A percentile compares a stretch with the other conserved stretches of the same genome.
Conservation (phyloP, 73 alveolate species). For the Paramecium sonneborni region DNA sequence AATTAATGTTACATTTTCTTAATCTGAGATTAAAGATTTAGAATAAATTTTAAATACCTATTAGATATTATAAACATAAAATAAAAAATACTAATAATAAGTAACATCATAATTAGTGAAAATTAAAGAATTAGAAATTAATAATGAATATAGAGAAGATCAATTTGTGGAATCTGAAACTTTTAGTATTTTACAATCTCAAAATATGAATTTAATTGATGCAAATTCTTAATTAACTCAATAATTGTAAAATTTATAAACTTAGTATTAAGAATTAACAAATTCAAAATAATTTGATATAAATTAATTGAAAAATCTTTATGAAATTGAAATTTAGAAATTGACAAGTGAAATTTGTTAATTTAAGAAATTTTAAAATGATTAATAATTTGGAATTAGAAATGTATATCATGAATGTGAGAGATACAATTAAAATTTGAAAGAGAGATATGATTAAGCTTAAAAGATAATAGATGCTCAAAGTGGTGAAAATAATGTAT, state of each 20-base stretch:
- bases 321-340: not conserved
- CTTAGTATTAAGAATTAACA: not conserved
- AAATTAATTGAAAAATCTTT: not conserved
- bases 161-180: slow-evolving; percentile 1
- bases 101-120: not conserved
- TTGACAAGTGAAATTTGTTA: not conserved
- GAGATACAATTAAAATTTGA: not conserved
- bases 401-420: not conserved
- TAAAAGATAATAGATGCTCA: not conserved
- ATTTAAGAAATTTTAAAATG: not conserved
- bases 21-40: not conserved
- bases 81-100: not conserved
- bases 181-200: not conserved
- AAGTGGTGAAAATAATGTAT: not conserved
- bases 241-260: not conserved
- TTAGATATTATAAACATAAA: not conserved
- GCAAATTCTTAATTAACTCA: not conserved
- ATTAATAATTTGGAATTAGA: not conserved
- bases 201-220: not conserved
- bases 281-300: not conserved
- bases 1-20: not conserved
- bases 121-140: not conserved
- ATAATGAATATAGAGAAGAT: not conserved
- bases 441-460: not conserved
- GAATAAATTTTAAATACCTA: not conserved